A percentile compares a stretch with the other conserved stretches of the same genome.
Conservation (phyloP, 23 red algal species). For the Gracilaria domingensis region DNA sequence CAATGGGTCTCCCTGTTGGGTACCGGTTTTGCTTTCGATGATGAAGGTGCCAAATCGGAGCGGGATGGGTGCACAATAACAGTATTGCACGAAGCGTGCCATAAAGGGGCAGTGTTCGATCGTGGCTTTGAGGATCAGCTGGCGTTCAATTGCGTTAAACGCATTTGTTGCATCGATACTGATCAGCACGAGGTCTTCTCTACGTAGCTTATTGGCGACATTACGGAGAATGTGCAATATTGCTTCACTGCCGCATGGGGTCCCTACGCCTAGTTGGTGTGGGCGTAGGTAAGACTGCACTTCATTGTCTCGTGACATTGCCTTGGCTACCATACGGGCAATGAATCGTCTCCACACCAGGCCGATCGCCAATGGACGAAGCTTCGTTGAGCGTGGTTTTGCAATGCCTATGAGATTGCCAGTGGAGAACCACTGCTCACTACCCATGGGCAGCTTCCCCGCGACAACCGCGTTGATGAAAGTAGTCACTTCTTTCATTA, state of each 20-base stretch:
- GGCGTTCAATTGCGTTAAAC: slow-evolving; percentile 31
- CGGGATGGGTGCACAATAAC: neutral
- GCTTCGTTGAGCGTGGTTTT: too few relatives aligned
- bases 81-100: slow-evolving; percentile 27
- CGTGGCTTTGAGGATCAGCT: neutral
- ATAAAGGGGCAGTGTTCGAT: neutral
- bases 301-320: too few relatives aligned
- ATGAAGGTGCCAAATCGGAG: slow-evolving; percentile 2
- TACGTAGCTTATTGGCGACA: neutral
- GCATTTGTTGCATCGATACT: slow-evolving; percentile 34
- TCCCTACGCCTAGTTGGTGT: neutral
- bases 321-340: too few relatives aligned
- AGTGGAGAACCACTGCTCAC: neutral
- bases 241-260: too few relatives aligned
- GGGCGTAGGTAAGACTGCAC: too few relatives aligned
- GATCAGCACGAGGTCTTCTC: slow-evolving; percentile 15
- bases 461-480: neutral
- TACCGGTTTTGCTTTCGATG: neutral
- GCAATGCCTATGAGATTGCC: neutral
- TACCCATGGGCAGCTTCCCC: neutral
- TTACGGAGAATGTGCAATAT: slow-evolving; percentile 3
- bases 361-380: too few relatives aligned
- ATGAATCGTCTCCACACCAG: too few relatives aligned
- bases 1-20: slow-evolving; percentile 7
- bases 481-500: neutral